Percentiles rank a stretch among this genome's conserved stretches.
These are phyloP conservation scores for Boletus speciosus DNA, from an alignment of 768 basidiomycete species.

Conservation along the genomic window DNA sequence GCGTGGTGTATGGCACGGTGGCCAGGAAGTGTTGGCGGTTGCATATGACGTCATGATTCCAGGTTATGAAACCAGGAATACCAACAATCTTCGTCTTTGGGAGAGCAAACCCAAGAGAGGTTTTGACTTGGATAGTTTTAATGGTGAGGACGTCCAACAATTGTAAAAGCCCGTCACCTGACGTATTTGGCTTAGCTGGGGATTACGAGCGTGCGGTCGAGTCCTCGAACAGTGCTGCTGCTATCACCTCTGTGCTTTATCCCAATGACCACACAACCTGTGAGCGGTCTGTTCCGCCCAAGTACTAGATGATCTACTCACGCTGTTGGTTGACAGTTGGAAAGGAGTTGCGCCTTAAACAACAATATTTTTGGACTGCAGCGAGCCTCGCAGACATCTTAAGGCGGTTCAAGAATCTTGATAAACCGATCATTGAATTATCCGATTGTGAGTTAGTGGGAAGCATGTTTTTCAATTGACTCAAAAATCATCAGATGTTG, in stretches of 20 bases:
- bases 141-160: constrained; percentile 47
- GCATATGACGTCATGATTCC: constrained; percentile 97
- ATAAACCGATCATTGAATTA: constrained; percentile 74
- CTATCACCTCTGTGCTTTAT: constrained; percentile 93
- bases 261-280: constrained; percentile 87
- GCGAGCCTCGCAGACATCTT: constrained; percentile 87
- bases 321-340: constrained; percentile 48
- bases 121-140: constrained; percentile 94
- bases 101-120: constrained; percentile 85
- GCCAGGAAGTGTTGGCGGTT: constrained; percentile 89
- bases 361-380: constrained; percentile 96
- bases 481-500: constrained; percentile 52
- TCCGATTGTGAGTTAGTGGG: constrained; percentile 62
- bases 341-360: constrained; percentile 87
- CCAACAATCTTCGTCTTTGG: constrained; percentile 87
- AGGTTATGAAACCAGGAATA: constrained; percentile 73
- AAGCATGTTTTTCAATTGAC: constrained; percentile 1
- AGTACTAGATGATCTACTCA: background rate
- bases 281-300: constrained; percentile 26
- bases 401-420: constrained; percentile 88
- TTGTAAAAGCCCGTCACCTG: background rate
- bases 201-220: constrained; percentile 90
- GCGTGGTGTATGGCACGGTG: constrained; percentile 76
- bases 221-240: constrained; percentile 84
- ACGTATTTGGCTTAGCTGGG: constrained; percentile 53